Conservation (phyloP, 176 grass and related monocot species). For the Melocanna baccifera region DNA sequence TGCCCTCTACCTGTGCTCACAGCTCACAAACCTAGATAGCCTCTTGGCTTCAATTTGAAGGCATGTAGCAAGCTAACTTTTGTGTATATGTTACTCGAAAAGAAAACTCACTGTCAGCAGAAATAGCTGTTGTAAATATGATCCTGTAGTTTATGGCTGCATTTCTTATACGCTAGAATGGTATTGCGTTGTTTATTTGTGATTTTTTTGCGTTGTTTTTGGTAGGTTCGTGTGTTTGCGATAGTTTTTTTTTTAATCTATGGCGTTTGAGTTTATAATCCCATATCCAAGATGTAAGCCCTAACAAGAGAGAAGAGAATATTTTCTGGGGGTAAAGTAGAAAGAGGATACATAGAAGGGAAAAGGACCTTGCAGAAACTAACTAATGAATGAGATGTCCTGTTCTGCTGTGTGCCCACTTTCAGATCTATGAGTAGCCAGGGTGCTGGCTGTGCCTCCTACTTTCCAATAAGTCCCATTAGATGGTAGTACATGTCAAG, state of each 20-base stretch:
- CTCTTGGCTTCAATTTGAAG: not conserved
- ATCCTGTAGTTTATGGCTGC: not conserved
- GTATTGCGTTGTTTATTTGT: too few species aligned
- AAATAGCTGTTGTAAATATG: not conserved
- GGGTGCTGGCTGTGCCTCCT: not conserved
- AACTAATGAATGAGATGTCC: not conserved
- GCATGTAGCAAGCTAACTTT: not conserved
- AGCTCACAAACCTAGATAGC: not conserved
- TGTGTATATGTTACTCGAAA: not conserved
- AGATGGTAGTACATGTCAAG: slow-evolving; percentile 32
- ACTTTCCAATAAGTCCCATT: not conserved
- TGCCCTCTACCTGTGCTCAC: too few species aligned
- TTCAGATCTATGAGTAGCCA: slow-evolving; percentile 29
- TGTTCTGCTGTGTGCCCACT: slow-evolving; percentile 10
- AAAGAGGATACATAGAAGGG: not conserved
- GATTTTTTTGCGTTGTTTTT: not conserved
- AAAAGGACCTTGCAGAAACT: not conserved
- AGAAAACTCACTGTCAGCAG: not conserved
- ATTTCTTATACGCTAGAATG: not conserved
- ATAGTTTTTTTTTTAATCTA: not conserved
- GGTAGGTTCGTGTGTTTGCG: not conserved
- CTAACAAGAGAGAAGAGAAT: not conserved
- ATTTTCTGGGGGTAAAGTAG: not conserved
- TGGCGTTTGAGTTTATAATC: not conserved
- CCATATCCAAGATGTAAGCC: not conserved